A percentile compares a stretch with the other conserved stretches of the same genome.
Evolutionary conservation across 73 alveolate genomes (phyloP).

Genomic region (Symbiodinium pilosum): DNA sequence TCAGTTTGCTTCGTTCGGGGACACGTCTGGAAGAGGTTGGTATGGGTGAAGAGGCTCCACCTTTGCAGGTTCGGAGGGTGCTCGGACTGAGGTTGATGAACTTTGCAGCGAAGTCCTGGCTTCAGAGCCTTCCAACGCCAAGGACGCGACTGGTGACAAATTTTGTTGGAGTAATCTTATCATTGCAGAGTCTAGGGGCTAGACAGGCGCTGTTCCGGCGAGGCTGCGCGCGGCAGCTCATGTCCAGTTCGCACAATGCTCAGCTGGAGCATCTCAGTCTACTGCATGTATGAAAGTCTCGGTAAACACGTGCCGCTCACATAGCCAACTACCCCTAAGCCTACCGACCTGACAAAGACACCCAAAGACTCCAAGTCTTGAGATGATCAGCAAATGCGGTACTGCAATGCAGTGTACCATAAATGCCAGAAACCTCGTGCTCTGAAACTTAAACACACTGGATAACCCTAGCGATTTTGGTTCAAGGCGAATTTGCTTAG

Average conservation of each 20-base stretch:
- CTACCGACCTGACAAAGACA: too few relatives aligned
- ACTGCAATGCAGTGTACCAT: too few relatives aligned
- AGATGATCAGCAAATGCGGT: background rate
- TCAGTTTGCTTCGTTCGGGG: slow-evolving; percentile 21
- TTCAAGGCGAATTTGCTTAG: too few relatives aligned
- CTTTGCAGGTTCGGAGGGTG: background rate
- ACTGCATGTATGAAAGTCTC: too few relatives aligned
- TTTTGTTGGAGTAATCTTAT: background rate
- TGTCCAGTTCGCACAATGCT: background rate
- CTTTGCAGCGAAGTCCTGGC: slow-evolving; percentile 52
- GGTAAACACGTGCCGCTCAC: too few relatives aligned
- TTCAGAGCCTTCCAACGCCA: slow-evolving; percentile 24
- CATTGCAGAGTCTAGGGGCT: background rate
- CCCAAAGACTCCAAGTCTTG: background rate
- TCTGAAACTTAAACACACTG: too few relatives aligned
- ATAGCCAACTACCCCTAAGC: too few relatives aligned
- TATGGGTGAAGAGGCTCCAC: background rate
- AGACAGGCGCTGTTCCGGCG: slow-evolving; percentile 56
- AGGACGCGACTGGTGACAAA: background rate
- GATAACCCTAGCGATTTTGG: too few relatives aligned
- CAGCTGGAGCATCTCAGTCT: too few relatives aligned
- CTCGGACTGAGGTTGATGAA: background rate
- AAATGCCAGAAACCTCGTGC: too few relatives aligned
- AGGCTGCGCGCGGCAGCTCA: slow-evolving; percentile 47
- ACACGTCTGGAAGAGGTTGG: slow-evolving; percentile 23